Evolutionary conservation across 2,329 filamentous ascomycete genomes (phyloP), one percentile per base, ranked within the genome.

Genomic region (Geosmithia putterillii): DNA sequence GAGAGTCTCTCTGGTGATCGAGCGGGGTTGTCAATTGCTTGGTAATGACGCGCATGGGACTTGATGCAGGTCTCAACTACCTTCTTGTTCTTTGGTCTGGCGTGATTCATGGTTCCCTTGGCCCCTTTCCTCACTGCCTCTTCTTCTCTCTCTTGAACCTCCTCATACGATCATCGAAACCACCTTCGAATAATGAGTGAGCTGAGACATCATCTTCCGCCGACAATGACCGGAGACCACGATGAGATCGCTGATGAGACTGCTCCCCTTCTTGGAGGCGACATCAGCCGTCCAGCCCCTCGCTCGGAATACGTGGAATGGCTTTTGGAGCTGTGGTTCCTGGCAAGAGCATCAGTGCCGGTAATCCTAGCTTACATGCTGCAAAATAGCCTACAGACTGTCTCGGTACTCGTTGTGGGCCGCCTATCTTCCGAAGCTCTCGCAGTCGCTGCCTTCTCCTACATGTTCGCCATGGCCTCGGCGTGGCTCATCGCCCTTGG

Each of bases 391-490:
- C 66, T 94, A 0, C 87, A 94, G 57, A 94, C 87, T 0, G 58
- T 84, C 2, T 92, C 86, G 0, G 84, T 94, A 4, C 65, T 94
- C 39, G 80, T 94, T 34, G 86, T 86, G 3, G 87, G 87, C 9
- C 79, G 85, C 3, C 66, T 87, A 0, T 89, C 83, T 0, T 81
- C 87, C 1, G 83, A 92, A 59, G 79, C 86, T 2, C 66, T 94
- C 7, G 85, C 87, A 0, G 85, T 83, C 0, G 82, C 86, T 1
- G 86, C 87, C 0, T 94, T 94, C 54, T 85, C 83, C 2, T 90
- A 92, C 66, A 94, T 94, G 87, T 94, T 94, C 52, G 87, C 87
- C 44, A 88, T 90, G 83, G 80, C 83, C 19, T 87, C 86, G 1
- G 87, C 81, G 0, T 94, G 87, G 86, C 73, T 94, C 34, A 84